Conservation (phyloP, 257 asterid species). For the Solanum acaule region DNA sequence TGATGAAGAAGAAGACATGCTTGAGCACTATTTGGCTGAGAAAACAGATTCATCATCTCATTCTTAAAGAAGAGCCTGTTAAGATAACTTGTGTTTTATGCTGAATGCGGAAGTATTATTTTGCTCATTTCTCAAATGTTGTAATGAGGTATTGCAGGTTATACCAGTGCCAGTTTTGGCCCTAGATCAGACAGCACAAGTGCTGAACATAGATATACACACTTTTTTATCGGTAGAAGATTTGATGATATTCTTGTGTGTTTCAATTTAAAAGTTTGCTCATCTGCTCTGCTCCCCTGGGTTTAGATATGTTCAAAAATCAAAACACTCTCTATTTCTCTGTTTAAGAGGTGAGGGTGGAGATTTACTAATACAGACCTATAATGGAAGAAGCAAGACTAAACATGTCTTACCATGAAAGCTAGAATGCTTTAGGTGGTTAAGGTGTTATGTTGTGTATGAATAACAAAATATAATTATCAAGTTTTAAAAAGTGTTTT, state of each 20-base stretch:
- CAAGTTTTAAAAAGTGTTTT: background rate
- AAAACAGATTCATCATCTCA: slow-evolving; percentile 33
- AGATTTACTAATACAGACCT: background rate
- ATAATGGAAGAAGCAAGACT: background rate
- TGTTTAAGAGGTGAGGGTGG: background rate
- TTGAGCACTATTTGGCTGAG: slow-evolving; percentile 92
- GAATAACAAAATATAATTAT: background rate
- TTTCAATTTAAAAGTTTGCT: background rate
- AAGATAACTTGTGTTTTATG: background rate
- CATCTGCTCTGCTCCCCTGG: background rate
- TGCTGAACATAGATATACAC: background rate
- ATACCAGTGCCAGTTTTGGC: slow-evolving; percentile 1
- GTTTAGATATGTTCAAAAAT: background rate
- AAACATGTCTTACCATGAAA: background rate
- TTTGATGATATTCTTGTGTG: background rate
- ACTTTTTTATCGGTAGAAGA: background rate
- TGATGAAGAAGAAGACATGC: slow-evolving; percentile 95
- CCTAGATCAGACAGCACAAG: background rate
- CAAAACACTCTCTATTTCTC: background rate
- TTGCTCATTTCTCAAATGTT: background rate
- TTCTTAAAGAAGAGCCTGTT: slow-evolving; percentile 18
- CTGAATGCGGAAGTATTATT: background rate
- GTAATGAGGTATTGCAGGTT: background rate
- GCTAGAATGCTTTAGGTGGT: background rate
- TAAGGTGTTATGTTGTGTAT: background rate